A percentile compares a stretch with the other conserved stretches of the same genome.
phyloP scores from a whole-genome alignment of 2,329 filamentous ascomycete genomes.

The Dactylellina cionopaga region DNA sequence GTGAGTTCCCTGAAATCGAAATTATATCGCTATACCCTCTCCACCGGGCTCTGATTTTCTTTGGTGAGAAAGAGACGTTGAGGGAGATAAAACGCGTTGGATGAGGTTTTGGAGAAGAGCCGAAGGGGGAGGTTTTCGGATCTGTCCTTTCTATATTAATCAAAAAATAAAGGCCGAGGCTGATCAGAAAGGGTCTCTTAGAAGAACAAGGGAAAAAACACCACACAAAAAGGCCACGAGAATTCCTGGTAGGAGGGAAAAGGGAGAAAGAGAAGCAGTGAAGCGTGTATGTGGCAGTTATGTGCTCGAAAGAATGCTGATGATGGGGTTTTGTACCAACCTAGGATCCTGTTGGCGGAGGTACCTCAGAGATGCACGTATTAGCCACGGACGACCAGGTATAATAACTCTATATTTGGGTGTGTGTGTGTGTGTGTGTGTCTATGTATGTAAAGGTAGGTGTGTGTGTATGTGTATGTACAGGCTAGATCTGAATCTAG shows the following conservation, averaged over 20 bases:
- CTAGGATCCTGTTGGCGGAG: slow-evolving; percentile 44
- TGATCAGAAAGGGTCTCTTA: slow-evolving; percentile 35
- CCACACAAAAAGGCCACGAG: slow-evolving; percentile 40
- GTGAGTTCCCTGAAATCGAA: slow-evolving; percentile 22
- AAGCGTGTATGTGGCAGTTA: slow-evolving; percentile 10
- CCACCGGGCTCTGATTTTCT: slow-evolving; percentile 16
- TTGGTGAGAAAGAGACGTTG: slow-evolving; percentile 26
- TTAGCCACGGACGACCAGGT: slow-evolving; percentile 42
- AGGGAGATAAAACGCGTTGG: slow-evolving; percentile 52
- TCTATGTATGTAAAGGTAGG: no score
- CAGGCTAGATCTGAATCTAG: neutral
- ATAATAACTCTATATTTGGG: slow-evolving; percentile 53
- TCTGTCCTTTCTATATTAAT: slow-evolving; percentile 51
- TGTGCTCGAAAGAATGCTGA: slow-evolving; percentile 13
- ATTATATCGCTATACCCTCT: slow-evolving; percentile 30
- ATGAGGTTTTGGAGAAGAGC: slow-evolving; percentile 22
- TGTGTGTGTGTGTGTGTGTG: no score
- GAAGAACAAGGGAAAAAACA: slow-evolving; percentile 18
- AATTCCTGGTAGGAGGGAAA: neutral
- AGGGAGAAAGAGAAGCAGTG: neutral
- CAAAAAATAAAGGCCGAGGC: slow-evolving; percentile 39
- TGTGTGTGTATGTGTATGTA: no score
- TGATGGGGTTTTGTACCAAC: slow-evolving; percentile 33
- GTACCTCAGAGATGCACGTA: slow-evolving; percentile 34
- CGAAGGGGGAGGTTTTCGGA: slow-evolving; percentile 47